Conservation (phyloP, 1,284 basidiomycete species). For the Moniliella sp. region DNA sequence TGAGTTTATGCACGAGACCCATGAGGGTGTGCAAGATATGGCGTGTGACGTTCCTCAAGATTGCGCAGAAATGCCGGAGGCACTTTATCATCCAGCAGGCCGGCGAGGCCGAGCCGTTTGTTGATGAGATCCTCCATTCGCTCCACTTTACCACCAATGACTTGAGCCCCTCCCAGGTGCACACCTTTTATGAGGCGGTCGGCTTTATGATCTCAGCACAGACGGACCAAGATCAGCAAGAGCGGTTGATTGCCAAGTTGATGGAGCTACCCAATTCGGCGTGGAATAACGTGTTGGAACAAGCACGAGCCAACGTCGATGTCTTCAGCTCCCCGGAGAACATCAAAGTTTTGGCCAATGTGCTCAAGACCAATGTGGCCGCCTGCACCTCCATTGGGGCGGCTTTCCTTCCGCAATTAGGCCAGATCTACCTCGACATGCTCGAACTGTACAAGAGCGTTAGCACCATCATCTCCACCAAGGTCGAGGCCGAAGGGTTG, state of each 20-base stretch:
- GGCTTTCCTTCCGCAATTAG: slow-evolving; percentile 89
- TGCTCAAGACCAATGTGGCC: slow-evolving; percentile 94
- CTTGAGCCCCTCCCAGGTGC: slow-evolving; percentile 68
- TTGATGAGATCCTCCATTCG: slow-evolving; percentile 83
- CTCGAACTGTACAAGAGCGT: slow-evolving; percentile 92
- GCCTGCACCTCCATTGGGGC: slow-evolving; percentile 90
- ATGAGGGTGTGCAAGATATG: slow-evolving; percentile 98
- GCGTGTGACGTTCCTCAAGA: slow-evolving; percentile 99
- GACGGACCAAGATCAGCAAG: slow-evolving; percentile 87
- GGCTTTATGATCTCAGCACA: slow-evolving; percentile 99
- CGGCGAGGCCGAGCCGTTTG: slow-evolving; percentile 87
- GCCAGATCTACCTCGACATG: slow-evolving; percentile 92
- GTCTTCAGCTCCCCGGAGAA: slow-evolving; percentile 76
- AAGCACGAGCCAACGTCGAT: slow-evolving; percentile 78
- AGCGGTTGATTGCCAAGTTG: slow-evolving; percentile 74
- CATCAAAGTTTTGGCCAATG: slow-evolving; percentile 88
- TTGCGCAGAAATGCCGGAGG: slow-evolving; percentile 88
- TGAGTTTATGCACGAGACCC: slow-evolving; percentile 99
- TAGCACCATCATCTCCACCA: slow-evolving; percentile 86
- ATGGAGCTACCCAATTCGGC: slow-evolving; percentile 96
- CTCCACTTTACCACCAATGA: slow-evolving; percentile 87
- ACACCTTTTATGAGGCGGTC: slow-evolving; percentile 53
- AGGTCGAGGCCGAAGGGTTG: slow-evolving; percentile 53
- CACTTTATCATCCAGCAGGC: slow-evolving; percentile 98
- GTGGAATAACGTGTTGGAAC: slow-evolving; percentile 91